Conservation (phyloP, 257 asterid genomes). For the Nicotiana otophora region DNA sequence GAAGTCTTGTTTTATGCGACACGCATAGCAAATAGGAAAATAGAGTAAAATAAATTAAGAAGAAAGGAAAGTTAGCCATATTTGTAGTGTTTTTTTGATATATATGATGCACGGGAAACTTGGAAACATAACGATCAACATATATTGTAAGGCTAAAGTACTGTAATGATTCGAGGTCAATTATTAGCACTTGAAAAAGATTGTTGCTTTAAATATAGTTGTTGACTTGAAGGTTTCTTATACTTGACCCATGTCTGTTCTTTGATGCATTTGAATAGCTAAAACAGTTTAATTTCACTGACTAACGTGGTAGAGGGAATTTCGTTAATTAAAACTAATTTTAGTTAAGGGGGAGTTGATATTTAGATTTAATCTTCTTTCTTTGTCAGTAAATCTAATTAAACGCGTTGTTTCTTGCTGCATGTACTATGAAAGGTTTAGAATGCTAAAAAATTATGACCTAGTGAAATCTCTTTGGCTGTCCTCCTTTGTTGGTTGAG, state of each 20-base stretch:
- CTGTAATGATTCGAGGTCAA: not conserved
- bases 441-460: no score
- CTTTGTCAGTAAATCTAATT: not conserved
- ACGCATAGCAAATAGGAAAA: no score
- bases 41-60: no score
- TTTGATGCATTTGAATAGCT: slow-evolving; percentile 7
- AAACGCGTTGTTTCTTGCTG: not conserved
- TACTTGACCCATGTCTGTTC: not conserved
- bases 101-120: no score
- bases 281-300: not conserved
- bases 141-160: not conserved
- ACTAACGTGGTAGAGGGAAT: not conserved
- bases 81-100: no score
- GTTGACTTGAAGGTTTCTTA: not conserved
- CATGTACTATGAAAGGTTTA: not conserved
- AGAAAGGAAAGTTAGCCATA: no score
- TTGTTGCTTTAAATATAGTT: not conserved
- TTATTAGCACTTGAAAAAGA: not conserved
- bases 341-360: no score
- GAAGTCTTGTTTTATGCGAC: no score
- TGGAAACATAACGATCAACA: no score
- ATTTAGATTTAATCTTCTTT: not conserved
- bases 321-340: not conserved
- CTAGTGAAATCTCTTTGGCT: no score
- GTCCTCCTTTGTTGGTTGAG: no score